These are phyloP conservation scores for Nidula niveotomentosa DNA, from an alignment of 1,284 basidiomycete species.

Conservation along the genomic window DNA sequence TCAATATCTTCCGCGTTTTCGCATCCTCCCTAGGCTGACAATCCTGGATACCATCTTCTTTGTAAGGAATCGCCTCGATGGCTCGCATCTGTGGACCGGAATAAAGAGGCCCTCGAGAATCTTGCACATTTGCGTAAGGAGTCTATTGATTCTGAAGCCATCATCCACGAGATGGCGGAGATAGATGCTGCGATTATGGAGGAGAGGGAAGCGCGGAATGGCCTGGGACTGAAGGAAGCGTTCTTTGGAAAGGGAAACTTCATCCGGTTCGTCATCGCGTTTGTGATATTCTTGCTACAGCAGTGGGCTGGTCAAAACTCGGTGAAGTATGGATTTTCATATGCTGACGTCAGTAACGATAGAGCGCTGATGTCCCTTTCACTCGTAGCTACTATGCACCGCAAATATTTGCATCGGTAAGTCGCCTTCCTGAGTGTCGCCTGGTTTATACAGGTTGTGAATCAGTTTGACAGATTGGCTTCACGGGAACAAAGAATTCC, in stretches of 20 bases:
- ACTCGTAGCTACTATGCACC: slow-evolving; percentile 75
- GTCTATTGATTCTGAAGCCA: slow-evolving; percentile 34
- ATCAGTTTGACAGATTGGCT: slow-evolving; percentile 50
- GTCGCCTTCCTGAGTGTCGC: slow-evolving; percentile 7
- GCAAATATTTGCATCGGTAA: slow-evolving; percentile 66
- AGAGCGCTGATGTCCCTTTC: slow-evolving; percentile 21
- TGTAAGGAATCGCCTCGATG: slow-evolving; percentile 69
- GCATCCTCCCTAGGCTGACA: slow-evolving; percentile 18
- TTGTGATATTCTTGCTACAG: slow-evolving; percentile 68
- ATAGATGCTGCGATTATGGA: slow-evolving; percentile 70
- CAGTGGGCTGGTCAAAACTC: slow-evolving; percentile 77
- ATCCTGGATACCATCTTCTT: slow-evolving; percentile 10
- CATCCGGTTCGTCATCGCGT: slow-evolving; percentile 68
- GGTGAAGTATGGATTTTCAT: slow-evolving; percentile 39
- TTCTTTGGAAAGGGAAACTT: slow-evolving; percentile 78
- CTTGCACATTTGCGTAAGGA: slow-evolving; percentile 48
- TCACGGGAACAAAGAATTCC: slow-evolving; percentile 54
- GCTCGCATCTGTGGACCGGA: slow-evolving; percentile 54
- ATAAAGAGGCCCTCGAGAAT: slow-evolving; percentile 49
- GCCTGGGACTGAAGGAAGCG: slow-evolving; percentile 62
- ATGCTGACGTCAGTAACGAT: background rate
- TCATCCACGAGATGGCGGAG: slow-evolving; percentile 51
- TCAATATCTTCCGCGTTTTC: slow-evolving; percentile 25
- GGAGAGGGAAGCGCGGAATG: slow-evolving; percentile 55
- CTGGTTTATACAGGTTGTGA: no score